Evolutionary conservation across 2,329 filamentous ascomycete genomes (phyloP).

Genomic region (Nigrograna mackinnonii): DNA sequence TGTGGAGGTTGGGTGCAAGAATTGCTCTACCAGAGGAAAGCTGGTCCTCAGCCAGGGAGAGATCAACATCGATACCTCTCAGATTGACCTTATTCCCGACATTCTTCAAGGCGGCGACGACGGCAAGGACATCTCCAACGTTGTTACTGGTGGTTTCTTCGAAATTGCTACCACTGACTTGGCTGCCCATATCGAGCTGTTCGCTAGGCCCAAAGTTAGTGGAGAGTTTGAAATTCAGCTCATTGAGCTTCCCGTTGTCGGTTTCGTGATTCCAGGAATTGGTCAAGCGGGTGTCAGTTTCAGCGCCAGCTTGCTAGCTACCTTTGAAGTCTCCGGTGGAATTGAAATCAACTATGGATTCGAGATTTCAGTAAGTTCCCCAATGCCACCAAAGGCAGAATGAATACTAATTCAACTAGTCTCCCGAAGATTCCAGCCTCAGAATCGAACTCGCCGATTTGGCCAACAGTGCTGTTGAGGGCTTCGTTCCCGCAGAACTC

Average conservation of each 20-base stretch:
- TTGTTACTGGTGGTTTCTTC: slow-evolving; percentile 37
- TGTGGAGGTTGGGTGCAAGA: slow-evolving; percentile 39
- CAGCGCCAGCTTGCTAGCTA: slow-evolving; percentile 27
- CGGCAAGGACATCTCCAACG: slow-evolving; percentile 23
- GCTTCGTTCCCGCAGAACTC: slow-evolving; percentile 32
- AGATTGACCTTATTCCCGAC: slow-evolving; percentile 27
- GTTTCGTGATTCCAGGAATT: slow-evolving; percentile 38
- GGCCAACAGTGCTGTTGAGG: slow-evolving; percentile 22
- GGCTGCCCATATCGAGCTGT: slow-evolving; percentile 38
- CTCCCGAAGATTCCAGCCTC: slow-evolving; percentile 33
- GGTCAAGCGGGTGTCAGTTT: slow-evolving; percentile 41
- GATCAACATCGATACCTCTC: slow-evolving; percentile 26
- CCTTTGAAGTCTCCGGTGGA: slow-evolving; percentile 27
- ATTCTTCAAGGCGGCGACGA: slow-evolving; percentile 25
- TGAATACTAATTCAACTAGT: too few relatives aligned
- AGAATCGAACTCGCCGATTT: slow-evolving; percentile 31
- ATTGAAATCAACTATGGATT: slow-evolving; percentile 41
- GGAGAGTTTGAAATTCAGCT: slow-evolving; percentile 25
- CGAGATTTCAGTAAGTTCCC: slow-evolving; percentile 37
- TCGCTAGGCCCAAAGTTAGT: slow-evolving; percentile 24
- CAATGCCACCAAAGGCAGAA: too few relatives aligned
- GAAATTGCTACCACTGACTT: slow-evolving; percentile 33
- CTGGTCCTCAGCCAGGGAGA: slow-evolving; percentile 34
- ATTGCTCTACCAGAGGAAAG: slow-evolving; percentile 35
- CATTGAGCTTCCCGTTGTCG: slow-evolving; percentile 27